These are phyloP conservation scores for Lichtheimia corymbifera DNA, from an alignment of 371 early-diverging fungal genomes.

Conservation along the genomic window DNA sequence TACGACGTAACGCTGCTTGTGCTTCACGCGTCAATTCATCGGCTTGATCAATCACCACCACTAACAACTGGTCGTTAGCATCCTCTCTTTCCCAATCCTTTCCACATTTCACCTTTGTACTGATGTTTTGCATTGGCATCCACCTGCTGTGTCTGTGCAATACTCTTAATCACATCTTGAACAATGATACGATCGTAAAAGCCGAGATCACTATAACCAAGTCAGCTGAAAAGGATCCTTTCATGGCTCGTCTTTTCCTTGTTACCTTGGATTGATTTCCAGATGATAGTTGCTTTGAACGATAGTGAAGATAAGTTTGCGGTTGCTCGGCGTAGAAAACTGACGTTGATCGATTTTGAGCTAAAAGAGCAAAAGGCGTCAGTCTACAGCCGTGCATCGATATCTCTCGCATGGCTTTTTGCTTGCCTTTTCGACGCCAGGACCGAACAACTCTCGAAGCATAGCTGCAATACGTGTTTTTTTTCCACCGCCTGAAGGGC, in stretches of 20 bases:
- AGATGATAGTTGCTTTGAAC: constrained; percentile 92
- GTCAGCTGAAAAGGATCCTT: not conserved
- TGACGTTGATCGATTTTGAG: constrained; percentile 87
- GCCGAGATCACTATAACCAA: constrained; percentile 81
- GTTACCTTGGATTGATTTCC: constrained; percentile 89
- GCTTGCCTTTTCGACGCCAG: constrained; percentile 88
- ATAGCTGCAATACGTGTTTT: constrained; percentile 92
- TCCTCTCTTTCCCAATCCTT: too few relatives aligned
- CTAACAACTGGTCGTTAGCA: constrained; percentile 32
- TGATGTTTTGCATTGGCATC: constrained; percentile 74
- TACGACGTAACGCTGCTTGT: constrained; percentile 97
- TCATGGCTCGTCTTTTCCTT: not conserved
- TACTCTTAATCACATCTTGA: constrained; percentile 97
- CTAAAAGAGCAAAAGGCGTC: constrained; percentile 33
- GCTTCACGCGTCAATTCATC: constrained; percentile 93
- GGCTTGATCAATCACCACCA: constrained; percentile 97
- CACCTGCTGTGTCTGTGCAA: constrained; percentile 98
- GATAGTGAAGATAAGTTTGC: constrained; percentile 83
- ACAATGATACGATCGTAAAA: constrained; percentile 94
- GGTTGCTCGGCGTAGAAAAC: constrained; percentile 81
- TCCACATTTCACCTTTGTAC: constrained; percentile 77
- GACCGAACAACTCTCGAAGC: constrained; percentile 86
- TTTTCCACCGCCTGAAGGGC: constrained; percentile 97
- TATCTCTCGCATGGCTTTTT: too few relatives aligned
- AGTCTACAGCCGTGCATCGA: too few relatives aligned